Conservation (phyloP, 2,329 filamentous ascomycete species). For the Talaromyces albobiverticillius region DNA sequence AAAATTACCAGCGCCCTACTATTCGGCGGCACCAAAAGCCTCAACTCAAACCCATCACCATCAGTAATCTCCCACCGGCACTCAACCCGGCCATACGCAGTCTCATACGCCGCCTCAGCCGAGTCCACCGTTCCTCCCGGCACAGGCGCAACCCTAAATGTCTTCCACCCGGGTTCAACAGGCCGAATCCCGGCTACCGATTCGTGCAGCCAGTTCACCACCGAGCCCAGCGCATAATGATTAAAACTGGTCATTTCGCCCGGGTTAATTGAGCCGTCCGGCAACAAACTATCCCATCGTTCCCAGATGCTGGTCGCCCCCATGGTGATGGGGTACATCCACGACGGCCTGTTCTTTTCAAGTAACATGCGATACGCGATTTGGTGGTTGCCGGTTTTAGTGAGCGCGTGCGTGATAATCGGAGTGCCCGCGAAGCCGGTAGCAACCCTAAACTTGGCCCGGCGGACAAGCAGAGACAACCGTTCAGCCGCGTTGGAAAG, state of each 20-base stretch:
- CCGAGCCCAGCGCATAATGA: slow-evolving; percentile 41
- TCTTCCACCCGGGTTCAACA: not conserved
- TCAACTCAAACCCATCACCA: not conserved
- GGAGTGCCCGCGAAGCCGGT: slow-evolving; percentile 37
- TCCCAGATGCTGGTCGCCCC: slow-evolving; percentile 45
- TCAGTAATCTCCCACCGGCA: not conserved
- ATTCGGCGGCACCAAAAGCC: not conserved
- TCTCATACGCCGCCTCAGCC: not conserved
- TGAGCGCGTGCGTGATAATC: slow-evolving; percentile 27
- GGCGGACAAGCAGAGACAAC: slow-evolving; percentile 20
- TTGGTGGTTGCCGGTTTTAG: slow-evolving; percentile 18
- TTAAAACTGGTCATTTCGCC: slow-evolving; percentile 45
- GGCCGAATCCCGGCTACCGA: slow-evolving; percentile 25
- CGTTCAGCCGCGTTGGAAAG: not conserved
- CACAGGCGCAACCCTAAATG: not conserved
- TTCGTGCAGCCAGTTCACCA: slow-evolving; percentile 39
- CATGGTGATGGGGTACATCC: slow-evolving; percentile 42
- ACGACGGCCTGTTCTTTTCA: slow-evolving; percentile 33
- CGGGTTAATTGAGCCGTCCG: slow-evolving; percentile 37
- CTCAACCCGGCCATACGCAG: not conserved
- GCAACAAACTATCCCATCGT: slow-evolving; percentile 41
- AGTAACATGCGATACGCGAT: slow-evolving; percentile 41
- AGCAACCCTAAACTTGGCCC: slow-evolving; percentile 28
- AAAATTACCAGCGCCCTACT: not conserved
- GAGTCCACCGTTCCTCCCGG: not conserved